Base-by-base conservation (phyloP, 2,329 filamentous ascomycete genomes). In the Mycosphaerelloides madeirae region DNA sequence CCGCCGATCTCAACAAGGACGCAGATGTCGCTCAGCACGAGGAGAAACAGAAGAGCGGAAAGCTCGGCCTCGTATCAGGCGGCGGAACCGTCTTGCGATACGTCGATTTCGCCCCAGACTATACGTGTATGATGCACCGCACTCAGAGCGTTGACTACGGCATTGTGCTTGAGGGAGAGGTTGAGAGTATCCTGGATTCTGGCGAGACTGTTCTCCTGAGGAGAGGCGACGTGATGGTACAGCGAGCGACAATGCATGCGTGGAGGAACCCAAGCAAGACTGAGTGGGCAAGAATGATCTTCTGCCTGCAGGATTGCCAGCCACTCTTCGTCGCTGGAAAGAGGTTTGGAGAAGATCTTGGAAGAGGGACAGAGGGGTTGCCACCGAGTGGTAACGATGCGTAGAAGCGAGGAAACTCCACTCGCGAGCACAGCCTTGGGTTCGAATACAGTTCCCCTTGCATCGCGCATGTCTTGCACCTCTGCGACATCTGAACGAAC, bases 61-160 rank as follows among this genome's bases (percentile, higher is more conserved):
- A 72, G 1, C 74, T 77, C 0, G 76, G 76, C 1, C 65, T 80
- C 3, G 69, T 72, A 11, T 66, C 76, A 16, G 69, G 73, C 2
- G 67, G 67, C 18, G 74, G 74, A 12, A 73, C 73, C 3, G 71
- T 75, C 12, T 64, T 73, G 31, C 67, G 72, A 5, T 64, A 62
- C 19, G 63, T 66, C 8, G 64, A 67, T 47, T 62, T 65, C 39
- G 59, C 60, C 3, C 64, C 64, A 0, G 53, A 51, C 1, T 65
- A 62, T 43, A 50, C 44, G 3, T 63, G 59, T 46, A 61, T 64
- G 54, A 65, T 65, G 62, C 64, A 67, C 40, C 56, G 64, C 9
- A 67, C 65, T 8, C 61, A 64, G 44, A 55, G 48, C 4, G 52
- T 66, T 3, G 65, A 67, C 36, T 66, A 65, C 38, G 64, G 64